Conservation (phyloP, 495 filamentous ascomycete species). For the Tuber magnatum region DNA sequence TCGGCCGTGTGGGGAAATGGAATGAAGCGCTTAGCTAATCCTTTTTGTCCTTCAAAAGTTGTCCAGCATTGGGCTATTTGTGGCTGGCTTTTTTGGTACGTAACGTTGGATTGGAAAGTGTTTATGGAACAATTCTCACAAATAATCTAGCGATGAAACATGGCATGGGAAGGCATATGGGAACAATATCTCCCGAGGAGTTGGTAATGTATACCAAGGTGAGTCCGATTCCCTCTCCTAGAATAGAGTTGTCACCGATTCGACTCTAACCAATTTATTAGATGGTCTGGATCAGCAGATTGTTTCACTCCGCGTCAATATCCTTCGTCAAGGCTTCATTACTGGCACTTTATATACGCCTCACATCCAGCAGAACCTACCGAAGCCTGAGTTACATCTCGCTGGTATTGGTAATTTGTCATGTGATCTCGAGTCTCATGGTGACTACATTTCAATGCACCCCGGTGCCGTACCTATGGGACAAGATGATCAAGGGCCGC, state of each 20-base stretch:
- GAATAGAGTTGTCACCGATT: not conserved
- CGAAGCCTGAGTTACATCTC: slow-evolving; percentile 15
- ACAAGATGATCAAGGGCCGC: slow-evolving; percentile 44
- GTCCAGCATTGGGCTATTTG: slow-evolving; percentile 19
- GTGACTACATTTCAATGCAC: slow-evolving; percentile 50
- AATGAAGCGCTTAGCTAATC: not conserved
- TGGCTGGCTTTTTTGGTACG: slow-evolving; percentile 26
- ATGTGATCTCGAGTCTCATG: slow-evolving; percentile 27
- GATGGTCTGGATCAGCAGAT: slow-evolving; percentile 26
- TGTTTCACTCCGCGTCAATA: slow-evolving; percentile 31
- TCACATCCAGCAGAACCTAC: slow-evolving; percentile 20
- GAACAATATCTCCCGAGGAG: slow-evolving; percentile 15
- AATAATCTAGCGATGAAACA: slow-evolving; percentile 13
- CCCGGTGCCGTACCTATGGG: slow-evolving; percentile 44
- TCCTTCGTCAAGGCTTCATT: slow-evolving; percentile 34
- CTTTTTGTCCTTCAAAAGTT: not conserved
- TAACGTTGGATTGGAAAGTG: not conserved
- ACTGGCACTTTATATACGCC: slow-evolving; percentile 33
- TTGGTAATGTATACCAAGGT: slow-evolving; percentile 23
- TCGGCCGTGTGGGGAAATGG: not conserved
- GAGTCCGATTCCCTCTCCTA: not conserved
- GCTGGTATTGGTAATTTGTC: slow-evolving; percentile 16
- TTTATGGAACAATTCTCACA: not conserved
- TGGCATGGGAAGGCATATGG: slow-evolving; percentile 21
- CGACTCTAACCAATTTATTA: slow-evolving; percentile 12